Evolutionary conservation across 192 early-diverging fungal genomes (phyloP).

Genomic region (Backusella westeae): DNA sequence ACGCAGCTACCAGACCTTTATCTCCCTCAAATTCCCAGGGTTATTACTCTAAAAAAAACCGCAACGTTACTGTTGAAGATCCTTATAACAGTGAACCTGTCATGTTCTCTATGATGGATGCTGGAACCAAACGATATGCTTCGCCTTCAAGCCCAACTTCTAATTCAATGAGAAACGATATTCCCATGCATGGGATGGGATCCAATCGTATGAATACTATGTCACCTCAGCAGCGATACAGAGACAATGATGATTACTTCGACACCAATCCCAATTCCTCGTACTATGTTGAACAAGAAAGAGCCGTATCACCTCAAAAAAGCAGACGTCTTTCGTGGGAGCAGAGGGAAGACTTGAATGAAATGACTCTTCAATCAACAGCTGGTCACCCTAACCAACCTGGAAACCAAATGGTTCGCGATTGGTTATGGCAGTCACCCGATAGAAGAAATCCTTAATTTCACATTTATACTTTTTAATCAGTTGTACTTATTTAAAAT

Average conservation of each 20-base stretch:
- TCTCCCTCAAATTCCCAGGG: not conserved
- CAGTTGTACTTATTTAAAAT: not conserved
- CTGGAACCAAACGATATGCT: not conserved
- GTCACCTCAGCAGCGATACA: not conserved
- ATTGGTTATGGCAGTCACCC: conserved; percentile 23
- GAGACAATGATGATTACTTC: not conserved
- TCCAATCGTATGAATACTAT: conserved; percentile 3
- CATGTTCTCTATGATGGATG: conserved; percentile 17
- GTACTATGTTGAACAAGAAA: conserved; percentile 2
- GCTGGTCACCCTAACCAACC: not conserved
- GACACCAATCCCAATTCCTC: conserved; percentile 8
- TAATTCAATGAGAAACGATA: not conserved
- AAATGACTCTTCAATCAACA: not conserved
- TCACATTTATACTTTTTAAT: not conserved
- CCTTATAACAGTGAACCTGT: conserved; percentile 13
- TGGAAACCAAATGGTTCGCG: conserved; percentile 3
- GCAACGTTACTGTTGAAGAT: conserved; percentile 5
- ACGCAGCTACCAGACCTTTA: conserved; percentile 11
- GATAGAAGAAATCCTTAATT: conserved; percentile 15
- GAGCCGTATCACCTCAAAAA: not conserved
- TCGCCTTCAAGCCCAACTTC: not conserved
- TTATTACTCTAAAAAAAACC: not conserved
- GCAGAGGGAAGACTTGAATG: not conserved
- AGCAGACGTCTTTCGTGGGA: conserved; percentile 14
- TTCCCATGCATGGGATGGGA: not conserved